These are phyloP conservation scores for Phlegmacium glaucopus DNA, from an alignment of 768 basidiomycete genomes.

Conservation along the genomic window DNA sequence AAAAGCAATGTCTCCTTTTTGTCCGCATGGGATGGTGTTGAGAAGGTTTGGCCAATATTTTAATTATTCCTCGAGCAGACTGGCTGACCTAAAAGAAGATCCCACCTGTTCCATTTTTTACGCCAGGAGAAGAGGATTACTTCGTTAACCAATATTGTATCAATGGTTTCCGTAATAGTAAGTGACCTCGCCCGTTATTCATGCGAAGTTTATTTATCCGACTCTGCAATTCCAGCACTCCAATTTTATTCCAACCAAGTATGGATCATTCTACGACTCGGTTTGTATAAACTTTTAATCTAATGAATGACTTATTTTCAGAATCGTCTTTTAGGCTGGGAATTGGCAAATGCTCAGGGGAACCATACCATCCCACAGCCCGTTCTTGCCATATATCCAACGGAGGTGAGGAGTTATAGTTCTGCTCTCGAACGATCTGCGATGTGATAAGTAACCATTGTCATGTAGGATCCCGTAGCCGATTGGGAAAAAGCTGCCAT, in stretches of 20 bases:
- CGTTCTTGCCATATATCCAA: conserved; percentile 39
- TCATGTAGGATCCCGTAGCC: conserved; percentile 45
- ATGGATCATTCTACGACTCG: conserved; percentile 3
- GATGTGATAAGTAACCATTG: not conserved
- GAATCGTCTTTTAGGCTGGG: conserved; percentile 42
- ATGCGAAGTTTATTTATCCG: not conserved
- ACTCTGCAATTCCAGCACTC: conserved; percentile 38
- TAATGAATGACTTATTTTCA: conserved; percentile 12
- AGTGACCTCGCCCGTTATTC: conserved; percentile 18
- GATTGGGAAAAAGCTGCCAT: conserved; percentile 34
- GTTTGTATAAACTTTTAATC: no score
- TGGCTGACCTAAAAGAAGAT: conserved; percentile 34
- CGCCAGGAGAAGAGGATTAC: conserved; percentile 62
- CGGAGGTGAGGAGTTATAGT: conserved; percentile 26
- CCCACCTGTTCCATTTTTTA: conserved; percentile 58
- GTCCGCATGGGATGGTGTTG: conserved; percentile 44
- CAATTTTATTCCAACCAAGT: conserved; percentile 64
- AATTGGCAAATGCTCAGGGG: conserved; percentile 38
- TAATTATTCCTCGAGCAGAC: not conserved
- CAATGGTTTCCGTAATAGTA: conserved; percentile 62
- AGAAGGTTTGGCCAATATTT: conserved; percentile 31
- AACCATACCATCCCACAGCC: conserved; percentile 43
- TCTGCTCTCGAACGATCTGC: not conserved
- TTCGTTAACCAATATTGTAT: conserved; percentile 57
- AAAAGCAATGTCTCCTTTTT: conserved; percentile 47